A percentile compares a stretch with the other conserved stretches of the same genome.
phyloP scores from a whole-genome alignment of 352 stramenopile species.

The Elongisporangium senticosum region DNA sequence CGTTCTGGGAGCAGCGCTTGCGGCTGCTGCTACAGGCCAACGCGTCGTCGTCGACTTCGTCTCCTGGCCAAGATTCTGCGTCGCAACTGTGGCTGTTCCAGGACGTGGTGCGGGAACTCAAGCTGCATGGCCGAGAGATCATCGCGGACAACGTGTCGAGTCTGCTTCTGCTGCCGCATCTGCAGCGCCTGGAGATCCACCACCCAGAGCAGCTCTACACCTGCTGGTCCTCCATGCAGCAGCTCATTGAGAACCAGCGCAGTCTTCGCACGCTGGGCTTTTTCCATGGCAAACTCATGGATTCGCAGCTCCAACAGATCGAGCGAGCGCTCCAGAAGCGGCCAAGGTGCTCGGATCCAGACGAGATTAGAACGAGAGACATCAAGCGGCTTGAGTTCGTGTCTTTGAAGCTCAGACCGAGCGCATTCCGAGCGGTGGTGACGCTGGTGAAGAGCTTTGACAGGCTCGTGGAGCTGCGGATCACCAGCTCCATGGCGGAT shows the following conservation, averaged over 20 bases:
- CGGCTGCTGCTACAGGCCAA: conserved; percentile 35
- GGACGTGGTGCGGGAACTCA: conserved; percentile 50
- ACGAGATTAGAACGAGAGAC: conserved; percentile 4
- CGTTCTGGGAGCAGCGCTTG: conserved; percentile 62
- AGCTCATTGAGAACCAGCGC: conserved; percentile 23
- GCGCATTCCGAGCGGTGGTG: conserved; percentile 41
- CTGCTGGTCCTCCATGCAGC: conserved; percentile 28
- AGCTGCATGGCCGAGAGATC: conserved; percentile 63
- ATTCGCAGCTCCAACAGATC: conserved; percentile 37
- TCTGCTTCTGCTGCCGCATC: conserved; percentile 29
- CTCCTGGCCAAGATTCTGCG: neutral
- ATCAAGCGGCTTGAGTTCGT: conserved; percentile 56
- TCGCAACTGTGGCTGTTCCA: conserved; percentile 30
- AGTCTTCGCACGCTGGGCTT: conserved; percentile 49
- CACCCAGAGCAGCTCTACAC: conserved; percentile 65
- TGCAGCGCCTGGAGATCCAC: conserved; percentile 64
- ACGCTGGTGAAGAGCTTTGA: conserved; percentile 26
- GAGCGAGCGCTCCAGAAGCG: conserved; percentile 17
- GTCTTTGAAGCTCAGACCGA: conserved; percentile 53
- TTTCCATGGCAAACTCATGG: conserved; percentile 64
- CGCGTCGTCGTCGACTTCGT: conserved; percentile 4
- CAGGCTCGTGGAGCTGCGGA: conserved; percentile 35
- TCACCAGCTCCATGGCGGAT: conserved; percentile 57
- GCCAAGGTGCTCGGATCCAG: neutral
- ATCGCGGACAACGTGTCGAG: conserved; percentile 34